Evolutionary conservation across 2,329 filamentous ascomycete species (phyloP).

Genomic region (Drechslerella dactyloides): DNA sequence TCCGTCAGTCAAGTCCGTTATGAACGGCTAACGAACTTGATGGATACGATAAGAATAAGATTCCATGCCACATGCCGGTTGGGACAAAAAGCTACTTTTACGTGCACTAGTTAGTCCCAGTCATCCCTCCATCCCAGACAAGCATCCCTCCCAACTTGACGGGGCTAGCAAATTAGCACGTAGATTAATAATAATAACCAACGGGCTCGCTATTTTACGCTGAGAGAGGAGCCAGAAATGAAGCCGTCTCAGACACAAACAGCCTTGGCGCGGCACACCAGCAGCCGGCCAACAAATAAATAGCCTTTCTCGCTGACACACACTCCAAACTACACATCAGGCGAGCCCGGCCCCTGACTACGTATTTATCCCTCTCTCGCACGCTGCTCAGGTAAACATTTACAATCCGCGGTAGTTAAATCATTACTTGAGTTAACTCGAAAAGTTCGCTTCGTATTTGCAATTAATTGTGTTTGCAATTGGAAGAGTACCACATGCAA

Average conservation of each 20-base stretch:
- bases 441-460: too few relatives aligned
- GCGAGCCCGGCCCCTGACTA: background rate
- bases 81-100: conserved; percentile 3
- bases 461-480: too few relatives aligned
- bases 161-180: too few relatives aligned
- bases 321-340: background rate
- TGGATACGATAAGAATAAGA: background rate
- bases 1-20: too few relatives aligned
- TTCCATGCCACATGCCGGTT: conserved; percentile 1
- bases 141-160: too few relatives aligned
- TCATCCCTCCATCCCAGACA: background rate
- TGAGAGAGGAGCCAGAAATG: background rate
- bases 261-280: conserved; percentile 1
- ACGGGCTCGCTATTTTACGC: background rate
- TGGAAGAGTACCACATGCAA: too few relatives aligned
- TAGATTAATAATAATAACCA: too few relatives aligned
- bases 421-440: too few relatives aligned
- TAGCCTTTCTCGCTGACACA: background rate
- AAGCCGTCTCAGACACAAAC: background rate
- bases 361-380: background rate
- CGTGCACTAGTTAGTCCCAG: background rate
- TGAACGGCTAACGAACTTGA: too few relatives aligned
- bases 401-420: too few relatives aligned
- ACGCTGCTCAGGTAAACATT: background rate
- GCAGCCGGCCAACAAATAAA: background rate